phyloP scores from a whole-genome alignment of 495 filamentous ascomycete genomes.

The Thermothielavioides terrestris region DNA sequence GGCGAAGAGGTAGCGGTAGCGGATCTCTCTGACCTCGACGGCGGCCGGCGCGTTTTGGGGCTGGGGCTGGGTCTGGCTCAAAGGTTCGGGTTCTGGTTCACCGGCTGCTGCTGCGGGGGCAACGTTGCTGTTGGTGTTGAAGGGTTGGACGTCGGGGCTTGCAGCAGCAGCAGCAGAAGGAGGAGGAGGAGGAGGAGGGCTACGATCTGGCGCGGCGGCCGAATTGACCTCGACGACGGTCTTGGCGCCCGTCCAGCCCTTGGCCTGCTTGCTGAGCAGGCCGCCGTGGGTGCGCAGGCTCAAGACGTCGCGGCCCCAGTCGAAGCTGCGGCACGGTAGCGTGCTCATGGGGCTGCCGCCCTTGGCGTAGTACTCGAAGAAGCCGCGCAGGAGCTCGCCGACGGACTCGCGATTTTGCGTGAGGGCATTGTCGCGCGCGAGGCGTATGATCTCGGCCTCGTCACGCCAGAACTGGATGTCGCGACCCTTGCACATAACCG shows the following conservation, averaged over 20 bases:
- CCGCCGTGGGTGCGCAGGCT: slow-evolving; percentile 64
- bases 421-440: slow-evolving; percentile 42
- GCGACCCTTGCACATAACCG: slow-evolving; percentile 44
- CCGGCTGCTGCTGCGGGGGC: not conserved
- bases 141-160: not conserved
- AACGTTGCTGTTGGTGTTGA: not conserved
- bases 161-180: not conserved
- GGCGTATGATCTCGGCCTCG: slow-evolving; percentile 49
- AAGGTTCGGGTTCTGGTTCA: not conserved
- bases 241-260: slow-evolving; percentile 70
- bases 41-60: slow-evolving; percentile 4
- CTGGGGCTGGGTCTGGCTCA: not conserved
- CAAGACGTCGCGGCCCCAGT: slow-evolving; percentile 62
- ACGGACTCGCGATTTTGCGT: slow-evolving; percentile 53
- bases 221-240: slow-evolving; percentile 33
- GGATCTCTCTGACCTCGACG: slow-evolving; percentile 50
- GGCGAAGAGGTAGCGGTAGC: slow-evolving; percentile 72
- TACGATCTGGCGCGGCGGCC: not conserved
- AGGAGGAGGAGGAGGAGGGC: not conserved
- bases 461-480: slow-evolving; percentile 61
- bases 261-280: slow-evolving; percentile 56
- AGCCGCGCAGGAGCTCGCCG: slow-evolving; percentile 59
- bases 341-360: slow-evolving; percentile 35
- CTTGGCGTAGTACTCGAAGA: slow-evolving; percentile 74
- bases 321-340: slow-evolving; percentile 42